These are phyloP conservation scores for Malbranchea zuffiana DNA, from an alignment of 2,329 filamentous ascomycete species.

Conservation along the genomic window DNA sequence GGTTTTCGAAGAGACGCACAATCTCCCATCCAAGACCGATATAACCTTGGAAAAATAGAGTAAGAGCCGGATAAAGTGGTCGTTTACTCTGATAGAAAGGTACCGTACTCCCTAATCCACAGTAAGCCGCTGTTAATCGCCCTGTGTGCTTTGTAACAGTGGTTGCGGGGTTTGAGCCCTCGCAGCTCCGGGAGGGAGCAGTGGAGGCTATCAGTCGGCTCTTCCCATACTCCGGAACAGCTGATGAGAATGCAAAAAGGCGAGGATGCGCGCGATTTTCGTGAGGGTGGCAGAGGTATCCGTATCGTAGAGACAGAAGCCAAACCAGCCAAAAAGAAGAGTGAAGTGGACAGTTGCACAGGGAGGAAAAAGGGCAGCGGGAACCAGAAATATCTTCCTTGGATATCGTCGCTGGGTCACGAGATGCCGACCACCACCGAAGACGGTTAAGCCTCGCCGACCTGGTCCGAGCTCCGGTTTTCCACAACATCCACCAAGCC, in stretches of 20 bases:
- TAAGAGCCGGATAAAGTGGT: too few relatives aligned
- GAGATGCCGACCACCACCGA: conserved; percentile 9
- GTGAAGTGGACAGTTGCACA: background rate
- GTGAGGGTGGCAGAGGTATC: too few relatives aligned
- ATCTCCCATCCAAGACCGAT: too few relatives aligned
- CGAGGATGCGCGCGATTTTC: too few relatives aligned
- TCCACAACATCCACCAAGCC: conserved; percentile 12
- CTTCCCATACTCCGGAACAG: conserved; percentile 17
- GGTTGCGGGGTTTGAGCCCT: conserved; percentile 20
- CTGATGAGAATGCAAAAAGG: background rate
- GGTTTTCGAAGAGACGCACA: conserved; percentile 29
- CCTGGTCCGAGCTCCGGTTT: conserved; percentile 15
- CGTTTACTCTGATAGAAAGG: too few relatives aligned
- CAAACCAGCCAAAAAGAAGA: background rate
- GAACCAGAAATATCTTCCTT: conserved; percentile 5
- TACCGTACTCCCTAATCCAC: too few relatives aligned
- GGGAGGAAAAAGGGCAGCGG: conserved; percentile 1
- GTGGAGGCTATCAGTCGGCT: conserved; percentile 19
- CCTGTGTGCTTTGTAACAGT: conserved; percentile 15
- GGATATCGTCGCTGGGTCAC: conserved; percentile 11
- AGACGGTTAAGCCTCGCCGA: conserved; percentile 11
- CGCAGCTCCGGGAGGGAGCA: conserved; percentile 22
- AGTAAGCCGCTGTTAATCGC: too few relatives aligned
- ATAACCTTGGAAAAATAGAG: too few relatives aligned
- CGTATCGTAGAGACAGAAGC: too few relatives aligned